Percentiles rank a stretch among this genome's conserved stretches.
These are phyloP conservation scores for Dissophora globulifera DNA, from an alignment of 192 early-diverging fungal genomes.

Conservation along the genomic window DNA sequence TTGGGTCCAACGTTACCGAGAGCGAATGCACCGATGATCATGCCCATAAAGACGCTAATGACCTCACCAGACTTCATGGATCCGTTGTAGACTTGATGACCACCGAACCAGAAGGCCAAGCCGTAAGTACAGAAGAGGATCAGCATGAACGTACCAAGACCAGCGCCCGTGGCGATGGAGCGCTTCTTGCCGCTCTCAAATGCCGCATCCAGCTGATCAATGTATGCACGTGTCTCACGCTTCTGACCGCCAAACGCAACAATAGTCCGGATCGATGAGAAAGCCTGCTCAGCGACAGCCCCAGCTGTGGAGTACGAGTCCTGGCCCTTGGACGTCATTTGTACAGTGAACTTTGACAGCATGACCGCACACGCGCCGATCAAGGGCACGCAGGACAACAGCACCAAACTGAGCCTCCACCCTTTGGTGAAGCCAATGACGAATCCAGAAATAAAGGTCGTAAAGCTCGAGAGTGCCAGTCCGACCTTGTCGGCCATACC, in stretches of 20 bases:
- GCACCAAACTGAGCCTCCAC: constrained; percentile 86
- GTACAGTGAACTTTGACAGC: constrained; percentile 65
- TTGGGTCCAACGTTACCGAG: constrained; percentile 75
- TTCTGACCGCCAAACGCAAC: constrained; percentile 85
- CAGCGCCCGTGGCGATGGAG: constrained; percentile 65
- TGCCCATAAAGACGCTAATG: constrained; percentile 81
- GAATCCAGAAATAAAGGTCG: constrained; percentile 78
- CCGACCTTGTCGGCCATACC: constrained; percentile 88
- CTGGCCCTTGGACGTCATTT: constrained; percentile 62
- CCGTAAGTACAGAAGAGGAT: constrained; percentile 85
- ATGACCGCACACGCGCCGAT: constrained; percentile 66
- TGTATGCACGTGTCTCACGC: constrained; percentile 65
- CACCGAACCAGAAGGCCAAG: constrained; percentile 89
- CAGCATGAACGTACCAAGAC: constrained; percentile 80
- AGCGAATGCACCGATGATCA: constrained; percentile 75
- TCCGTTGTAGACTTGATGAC: constrained; percentile 63
- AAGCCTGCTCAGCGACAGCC: constrained; percentile 85
- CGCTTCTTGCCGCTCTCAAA: constrained; percentile 69
- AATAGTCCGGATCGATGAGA: constrained; percentile 88
- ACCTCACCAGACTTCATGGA: constrained; percentile 62
- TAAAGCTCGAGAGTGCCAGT: constrained; percentile 73
- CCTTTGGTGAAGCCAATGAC: constrained; percentile 82
- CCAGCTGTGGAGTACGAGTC: constrained; percentile 87
- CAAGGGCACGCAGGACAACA: constrained; percentile 80
- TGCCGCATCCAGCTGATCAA: constrained; percentile 65